Evolutionary conservation across 768 basidiomycete species (phyloP).

Genomic region (Leccinum uliginosum): DNA sequence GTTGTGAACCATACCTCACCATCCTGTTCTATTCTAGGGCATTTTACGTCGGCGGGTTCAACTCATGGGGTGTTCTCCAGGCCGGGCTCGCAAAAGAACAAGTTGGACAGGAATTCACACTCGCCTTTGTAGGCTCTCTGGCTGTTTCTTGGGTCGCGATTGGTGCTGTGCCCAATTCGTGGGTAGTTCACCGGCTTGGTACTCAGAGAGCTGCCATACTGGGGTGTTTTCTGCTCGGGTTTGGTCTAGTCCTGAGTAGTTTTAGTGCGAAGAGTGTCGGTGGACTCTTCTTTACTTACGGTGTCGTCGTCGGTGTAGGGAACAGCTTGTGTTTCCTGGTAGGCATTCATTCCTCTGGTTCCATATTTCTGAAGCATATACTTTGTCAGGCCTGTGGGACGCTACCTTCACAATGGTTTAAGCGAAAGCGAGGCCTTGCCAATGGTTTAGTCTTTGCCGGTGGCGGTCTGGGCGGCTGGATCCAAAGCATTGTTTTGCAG

Average conservation of each 20-base stretch:
- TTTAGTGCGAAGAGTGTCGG: constrained; percentile 15
- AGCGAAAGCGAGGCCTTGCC: constrained; percentile 29
- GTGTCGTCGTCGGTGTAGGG: constrained; percentile 28
- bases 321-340: constrained; percentile 26
- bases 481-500: constrained; percentile 27
- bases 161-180: constrained; percentile 26
- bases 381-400: constrained; percentile 20
- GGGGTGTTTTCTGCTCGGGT: constrained; percentile 23
- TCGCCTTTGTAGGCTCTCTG: constrained; percentile 32
- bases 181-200: constrained; percentile 28
- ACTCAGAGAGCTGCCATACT: constrained; percentile 22
- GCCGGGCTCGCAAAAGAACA: constrained; percentile 25
- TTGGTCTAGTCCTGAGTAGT: constrained; percentile 17
- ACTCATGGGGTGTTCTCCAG: constrained; percentile 33
- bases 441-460: constrained; percentile 33
- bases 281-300: constrained; percentile 22
- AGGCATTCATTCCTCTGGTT: not conserved
- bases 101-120: constrained; percentile 21
- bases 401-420: constrained; percentile 34
- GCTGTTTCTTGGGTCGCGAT: constrained; percentile 27
- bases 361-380: not conserved
- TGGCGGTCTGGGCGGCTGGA: constrained; percentile 31
- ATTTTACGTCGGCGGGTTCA: constrained; percentile 23
- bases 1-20: not conserved
- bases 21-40: constrained; percentile 14